Percentiles rank a stretch among this genome's conserved stretches.
These are phyloP conservation scores for Theileria annulata DNA, from an alignment of 169 alveolate species.

Conservation along the genomic window DNA sequence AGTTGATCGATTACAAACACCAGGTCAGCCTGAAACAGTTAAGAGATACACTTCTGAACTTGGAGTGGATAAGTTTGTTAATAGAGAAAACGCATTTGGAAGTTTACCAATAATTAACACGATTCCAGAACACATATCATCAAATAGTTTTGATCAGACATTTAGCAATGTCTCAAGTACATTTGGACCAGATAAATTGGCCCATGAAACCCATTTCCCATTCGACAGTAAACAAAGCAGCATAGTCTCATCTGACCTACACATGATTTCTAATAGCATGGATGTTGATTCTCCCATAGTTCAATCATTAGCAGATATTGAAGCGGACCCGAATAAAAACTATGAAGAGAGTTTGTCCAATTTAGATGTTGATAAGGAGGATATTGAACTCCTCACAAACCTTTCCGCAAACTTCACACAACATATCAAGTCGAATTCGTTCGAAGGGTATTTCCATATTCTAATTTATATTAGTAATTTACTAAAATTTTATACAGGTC, in stretches of 20 bases:
- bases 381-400: not conserved
- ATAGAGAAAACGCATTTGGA: not conserved
- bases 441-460: not conserved
- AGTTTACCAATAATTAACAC: not conserved
- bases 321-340: not conserved
- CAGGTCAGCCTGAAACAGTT: not conserved
- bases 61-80: not conserved
- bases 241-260: not conserved
- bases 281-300: not conserved
- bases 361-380: not conserved
- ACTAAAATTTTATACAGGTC: slow-evolving; percentile 27
- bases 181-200: not conserved
- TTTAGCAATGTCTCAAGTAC: not conserved
- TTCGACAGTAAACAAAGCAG: not conserved
- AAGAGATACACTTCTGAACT: not conserved
- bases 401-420: not conserved
- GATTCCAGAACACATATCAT: not conserved
- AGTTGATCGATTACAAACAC: not conserved
- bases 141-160: not conserved
- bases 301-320: not conserved
- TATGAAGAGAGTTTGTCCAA: not conserved
- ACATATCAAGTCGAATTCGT: not conserved
- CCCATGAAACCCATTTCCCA: not conserved
- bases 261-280: not conserved
- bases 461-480: too few species aligned